Evolutionary conservation across 345 rosid species (phyloP).

Genomic region (Pistacia vera): DNA sequence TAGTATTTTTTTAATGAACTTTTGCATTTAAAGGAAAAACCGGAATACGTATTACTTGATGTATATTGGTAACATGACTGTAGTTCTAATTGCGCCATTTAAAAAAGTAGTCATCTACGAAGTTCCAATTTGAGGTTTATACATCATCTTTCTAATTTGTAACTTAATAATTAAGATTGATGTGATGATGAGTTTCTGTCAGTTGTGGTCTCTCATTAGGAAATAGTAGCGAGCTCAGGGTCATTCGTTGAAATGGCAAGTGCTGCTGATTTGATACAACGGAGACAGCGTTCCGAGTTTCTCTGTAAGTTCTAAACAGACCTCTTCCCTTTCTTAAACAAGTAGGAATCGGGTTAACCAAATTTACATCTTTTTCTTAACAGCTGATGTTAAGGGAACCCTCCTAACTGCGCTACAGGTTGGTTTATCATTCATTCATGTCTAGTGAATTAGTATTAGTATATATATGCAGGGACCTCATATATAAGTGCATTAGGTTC

Average conservation of each 20-base stretch:
- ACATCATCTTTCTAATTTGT: not conserved
- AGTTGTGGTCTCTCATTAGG: constrained; percentile 68
- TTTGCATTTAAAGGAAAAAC: no score
- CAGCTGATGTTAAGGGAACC: constrained; percentile 68
- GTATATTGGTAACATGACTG: no score
- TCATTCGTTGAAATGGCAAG: constrained; percentile 54
- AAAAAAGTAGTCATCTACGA: no score
- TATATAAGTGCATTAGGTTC: not conserved
- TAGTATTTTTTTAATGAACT: no score
- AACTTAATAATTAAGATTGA: constrained; percentile 21
- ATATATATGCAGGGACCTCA: not conserved
- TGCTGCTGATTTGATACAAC: constrained; percentile 92
- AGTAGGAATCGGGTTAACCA: constrained; percentile 10
- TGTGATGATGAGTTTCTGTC: constrained; percentile 60
- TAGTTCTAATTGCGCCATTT: no score
- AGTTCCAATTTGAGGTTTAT: not conserved
- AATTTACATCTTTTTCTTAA: constrained; percentile 18
- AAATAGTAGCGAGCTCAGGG: constrained; percentile 61
- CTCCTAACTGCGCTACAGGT: constrained; percentile 59
- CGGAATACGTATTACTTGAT: no score
- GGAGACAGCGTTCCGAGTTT: constrained; percentile 86
- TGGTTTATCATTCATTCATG: not conserved
- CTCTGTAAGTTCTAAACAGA: constrained; percentile 49
- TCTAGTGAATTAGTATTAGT: not conserved
- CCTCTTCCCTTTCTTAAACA: not conserved